These are phyloP conservation scores for Monilinia fructigena DNA, from an alignment of 2,329 filamentous ascomycete genomes.

Conservation along the genomic window DNA sequence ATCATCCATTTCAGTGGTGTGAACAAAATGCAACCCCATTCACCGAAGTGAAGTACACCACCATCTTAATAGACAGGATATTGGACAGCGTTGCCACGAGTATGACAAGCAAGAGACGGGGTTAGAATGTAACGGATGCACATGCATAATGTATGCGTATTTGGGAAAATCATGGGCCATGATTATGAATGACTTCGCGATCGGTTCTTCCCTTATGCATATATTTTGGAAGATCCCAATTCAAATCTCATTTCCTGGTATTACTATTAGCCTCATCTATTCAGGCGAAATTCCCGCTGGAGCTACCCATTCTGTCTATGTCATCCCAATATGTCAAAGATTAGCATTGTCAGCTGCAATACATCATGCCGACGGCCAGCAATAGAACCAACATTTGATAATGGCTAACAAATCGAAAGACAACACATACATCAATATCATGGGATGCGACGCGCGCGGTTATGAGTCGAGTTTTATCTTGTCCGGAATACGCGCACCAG, in stretches of 20 bases:
- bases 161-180: constrained; percentile 3
- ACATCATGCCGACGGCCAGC: not conserved
- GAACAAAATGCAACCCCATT: constrained; percentile 13
- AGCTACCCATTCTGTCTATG: not conserved
- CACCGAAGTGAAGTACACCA: constrained; percentile 2
- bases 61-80: constrained; percentile 3
- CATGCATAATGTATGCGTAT: constrained; percentile 15
- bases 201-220: not conserved
- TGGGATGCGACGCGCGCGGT: constrained; percentile 12
- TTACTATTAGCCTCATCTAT: constrained; percentile 10
- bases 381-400: constrained; percentile 15
- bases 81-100: constrained; percentile 21
- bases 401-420: constrained; percentile 4
- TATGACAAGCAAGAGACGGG: constrained; percentile 12
- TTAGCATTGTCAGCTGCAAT: not conserved
- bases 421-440: constrained; percentile 14
- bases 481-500: constrained; percentile 4
- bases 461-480: constrained; percentile 1
- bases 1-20: not conserved
- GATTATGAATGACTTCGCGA: not conserved
- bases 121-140: constrained; percentile 15
- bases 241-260: not conserved
- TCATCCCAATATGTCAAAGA: constrained; percentile 10
- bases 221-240: not conserved
- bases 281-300: not conserved